Percentiles rank a stretch among this genome's conserved stretches.
These are phyloP conservation scores for Nannochloris sp. DNA, from an alignment of 139 green algal genomes.

Conservation along the genomic window DNA sequence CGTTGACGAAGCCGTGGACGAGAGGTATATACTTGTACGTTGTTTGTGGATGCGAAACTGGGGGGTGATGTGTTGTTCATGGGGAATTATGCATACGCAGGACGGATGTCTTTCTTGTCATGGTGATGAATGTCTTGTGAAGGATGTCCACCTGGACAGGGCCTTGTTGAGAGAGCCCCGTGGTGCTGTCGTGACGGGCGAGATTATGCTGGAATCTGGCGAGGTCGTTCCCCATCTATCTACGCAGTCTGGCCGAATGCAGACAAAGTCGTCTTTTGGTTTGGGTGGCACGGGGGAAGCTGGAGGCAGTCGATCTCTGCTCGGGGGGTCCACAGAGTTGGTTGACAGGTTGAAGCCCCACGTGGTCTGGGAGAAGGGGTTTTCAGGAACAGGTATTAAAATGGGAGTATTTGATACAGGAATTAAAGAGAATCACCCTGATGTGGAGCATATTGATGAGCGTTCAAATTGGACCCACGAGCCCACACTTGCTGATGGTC, in stretches of 20 bases:
- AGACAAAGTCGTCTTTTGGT: constrained; percentile 32
- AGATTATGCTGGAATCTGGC: no score
- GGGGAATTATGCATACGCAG: no score
- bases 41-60: no score
- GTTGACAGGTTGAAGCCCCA: constrained; percentile 47
- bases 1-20: no score
- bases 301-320: constrained; percentile 1
- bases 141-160: constrained; percentile 59
- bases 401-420: constrained; percentile 98
- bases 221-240: no score
- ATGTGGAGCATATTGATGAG: constrained; percentile 93
- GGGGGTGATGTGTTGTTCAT: no score
- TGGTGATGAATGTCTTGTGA: constrained; percentile 17
- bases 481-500: constrained; percentile 79
- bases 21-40: no score
- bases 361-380: constrained; percentile 73
- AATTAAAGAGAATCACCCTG: constrained; percentile 76
- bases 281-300: constrained; percentile 11
- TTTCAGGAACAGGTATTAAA: constrained; percentile 63
- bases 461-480: constrained; percentile 98
- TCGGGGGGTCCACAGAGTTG: constrained; percentile 19
- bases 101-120: no score
- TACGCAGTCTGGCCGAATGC: not conserved
- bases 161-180: not conserved
- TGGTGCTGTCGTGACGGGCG: no score